phyloP scores from a whole-genome alignment of 495 filamentous ascomycete genomes.

The Neurospora pannonica region DNA sequence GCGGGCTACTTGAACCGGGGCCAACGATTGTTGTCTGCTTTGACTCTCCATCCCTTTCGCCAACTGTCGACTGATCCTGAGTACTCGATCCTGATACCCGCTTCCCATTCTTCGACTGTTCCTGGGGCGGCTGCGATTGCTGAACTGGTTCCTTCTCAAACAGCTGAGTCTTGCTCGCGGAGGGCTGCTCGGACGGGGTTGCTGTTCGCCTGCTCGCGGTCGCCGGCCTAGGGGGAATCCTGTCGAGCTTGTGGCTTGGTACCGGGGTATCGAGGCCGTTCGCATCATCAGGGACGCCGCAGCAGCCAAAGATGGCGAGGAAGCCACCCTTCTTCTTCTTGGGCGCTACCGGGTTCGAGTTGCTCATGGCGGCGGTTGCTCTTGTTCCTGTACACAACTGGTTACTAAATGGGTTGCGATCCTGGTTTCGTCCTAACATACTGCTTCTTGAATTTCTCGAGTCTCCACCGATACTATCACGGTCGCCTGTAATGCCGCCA shows the following conservation, averaged over 20 bases:
- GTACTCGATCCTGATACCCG: constrained; percentile 33
- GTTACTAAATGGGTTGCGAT: constrained; percentile 55
- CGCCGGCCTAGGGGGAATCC: constrained; percentile 40
- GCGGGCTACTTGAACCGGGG: constrained; percentile 25
- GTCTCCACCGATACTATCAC: constrained; percentile 51
- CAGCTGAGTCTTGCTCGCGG: constrained; percentile 38
- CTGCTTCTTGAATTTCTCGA: constrained; percentile 59
- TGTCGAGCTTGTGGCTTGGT: constrained; percentile 56
- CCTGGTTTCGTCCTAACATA: constrained; percentile 55
- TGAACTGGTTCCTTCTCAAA: constrained; percentile 35
- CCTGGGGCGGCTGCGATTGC: constrained; percentile 20
- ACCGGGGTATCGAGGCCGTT: constrained; percentile 51
- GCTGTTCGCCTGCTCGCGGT: constrained; percentile 47
- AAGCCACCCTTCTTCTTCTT: constrained; percentile 57
- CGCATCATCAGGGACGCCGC: constrained; percentile 56
- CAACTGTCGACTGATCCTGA: constrained; percentile 34
- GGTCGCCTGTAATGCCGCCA: constrained; percentile 55
- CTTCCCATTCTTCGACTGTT: constrained; percentile 27
- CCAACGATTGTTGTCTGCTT: constrained; percentile 36
- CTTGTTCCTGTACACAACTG: constrained; percentile 35
- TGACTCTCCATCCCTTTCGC: constrained; percentile 35
- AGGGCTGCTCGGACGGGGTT: constrained; percentile 45
- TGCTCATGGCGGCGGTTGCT: constrained; percentile 35
- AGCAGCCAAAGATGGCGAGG: constrained; percentile 71
- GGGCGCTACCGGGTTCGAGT: constrained; percentile 38